A percentile compares a stretch with the other conserved stretches of the same genome.
These are phyloP conservation scores for Letharia columbiana DNA, from an alignment of 495 filamentous ascomycete genomes.

Conservation along the genomic window DNA sequence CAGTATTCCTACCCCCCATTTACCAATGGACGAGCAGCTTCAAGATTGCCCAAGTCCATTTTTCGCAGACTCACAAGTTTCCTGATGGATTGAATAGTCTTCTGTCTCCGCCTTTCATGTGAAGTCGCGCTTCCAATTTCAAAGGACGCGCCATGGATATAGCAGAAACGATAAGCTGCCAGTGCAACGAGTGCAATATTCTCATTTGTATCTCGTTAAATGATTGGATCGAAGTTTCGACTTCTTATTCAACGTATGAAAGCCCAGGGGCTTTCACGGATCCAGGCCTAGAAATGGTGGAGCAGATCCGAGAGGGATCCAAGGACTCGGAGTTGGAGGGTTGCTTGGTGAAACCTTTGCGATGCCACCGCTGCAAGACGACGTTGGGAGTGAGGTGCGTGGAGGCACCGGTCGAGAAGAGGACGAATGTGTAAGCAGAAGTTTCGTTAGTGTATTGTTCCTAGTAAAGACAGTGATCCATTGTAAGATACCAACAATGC, in stretches of 20 bases:
- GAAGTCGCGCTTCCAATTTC: background rate
- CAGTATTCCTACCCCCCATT: background rate
- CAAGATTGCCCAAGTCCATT: background rate
- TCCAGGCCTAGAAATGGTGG: constrained; percentile 6
- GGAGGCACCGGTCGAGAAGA: constrained; percentile 4
- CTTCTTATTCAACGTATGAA: constrained; percentile 7
- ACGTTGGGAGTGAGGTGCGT: constrained; percentile 13
- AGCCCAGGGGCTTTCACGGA: background rate
- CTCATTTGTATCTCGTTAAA: constrained; percentile 3
- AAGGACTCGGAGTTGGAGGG: constrained; percentile 11
- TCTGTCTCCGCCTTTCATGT: background rate
- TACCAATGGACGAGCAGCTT: background rate
- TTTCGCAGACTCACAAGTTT: background rate
- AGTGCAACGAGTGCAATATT: constrained; percentile 5
- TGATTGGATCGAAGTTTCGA: constrained; percentile 1
- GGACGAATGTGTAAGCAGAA: constrained; percentile 2
- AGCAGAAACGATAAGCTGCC: constrained; percentile 5
- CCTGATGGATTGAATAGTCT: background rate
- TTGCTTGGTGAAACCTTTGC: constrained; percentile 13
- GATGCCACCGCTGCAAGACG: constrained; percentile 8
- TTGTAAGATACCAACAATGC: background rate
- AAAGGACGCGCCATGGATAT: constrained; percentile 6
- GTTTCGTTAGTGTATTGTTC: background rate
- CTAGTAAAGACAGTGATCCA: background rate
- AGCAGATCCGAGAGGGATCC: constrained; percentile 13